Evolutionary conservation across 129 eudicot genomes (phyloP).

Genomic region (Arctium minus): DNA sequence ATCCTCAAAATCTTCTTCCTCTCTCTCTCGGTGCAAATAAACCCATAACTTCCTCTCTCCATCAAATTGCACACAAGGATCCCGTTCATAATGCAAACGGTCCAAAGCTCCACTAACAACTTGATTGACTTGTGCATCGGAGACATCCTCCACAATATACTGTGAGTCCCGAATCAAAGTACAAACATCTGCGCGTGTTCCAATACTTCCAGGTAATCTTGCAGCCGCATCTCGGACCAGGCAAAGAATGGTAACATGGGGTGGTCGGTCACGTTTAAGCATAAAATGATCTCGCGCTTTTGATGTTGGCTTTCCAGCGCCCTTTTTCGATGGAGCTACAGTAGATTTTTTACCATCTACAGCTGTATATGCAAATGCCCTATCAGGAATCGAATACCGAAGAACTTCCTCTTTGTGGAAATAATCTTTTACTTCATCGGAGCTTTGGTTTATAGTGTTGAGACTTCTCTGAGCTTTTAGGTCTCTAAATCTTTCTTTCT

Average conservation of each 20-base stretch:
- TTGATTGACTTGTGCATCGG: constrained; percentile 88
- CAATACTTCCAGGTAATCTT: constrained; percentile 90
- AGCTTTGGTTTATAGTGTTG: constrained; percentile 71
- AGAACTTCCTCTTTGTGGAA: constrained; percentile 88
- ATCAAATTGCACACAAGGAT: constrained; percentile 93
- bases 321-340: constrained; percentile 88
- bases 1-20: constrained; percentile 97
- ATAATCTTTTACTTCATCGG: constrained; percentile 76
- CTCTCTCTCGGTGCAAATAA: constrained; percentile 89
- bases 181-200: constrained; percentile 96
- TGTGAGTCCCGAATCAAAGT: constrained; percentile 92
- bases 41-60: constrained; percentile 93
- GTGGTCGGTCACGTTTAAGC: constrained; percentile 90
- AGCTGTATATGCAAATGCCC: constrained; percentile 87
- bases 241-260: constrained; percentile 94
- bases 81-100: constrained; percentile 94
- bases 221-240: constrained; percentile 97
- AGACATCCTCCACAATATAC: constrained; percentile 78
- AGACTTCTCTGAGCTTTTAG: constrained; percentile 90
- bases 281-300: constrained; percentile 95
- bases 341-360: constrained; percentile 85
- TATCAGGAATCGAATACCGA: constrained; percentile 81
- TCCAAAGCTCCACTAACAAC: constrained; percentile 98
- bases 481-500: constrained; percentile 89
- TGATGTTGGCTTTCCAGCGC: constrained; percentile 96